Evolutionary conservation across 164 flowering plant genomes (phyloP), one percentile per base, ranked within the genome.

Genomic region (Macadamia tetraphylla): DNA sequence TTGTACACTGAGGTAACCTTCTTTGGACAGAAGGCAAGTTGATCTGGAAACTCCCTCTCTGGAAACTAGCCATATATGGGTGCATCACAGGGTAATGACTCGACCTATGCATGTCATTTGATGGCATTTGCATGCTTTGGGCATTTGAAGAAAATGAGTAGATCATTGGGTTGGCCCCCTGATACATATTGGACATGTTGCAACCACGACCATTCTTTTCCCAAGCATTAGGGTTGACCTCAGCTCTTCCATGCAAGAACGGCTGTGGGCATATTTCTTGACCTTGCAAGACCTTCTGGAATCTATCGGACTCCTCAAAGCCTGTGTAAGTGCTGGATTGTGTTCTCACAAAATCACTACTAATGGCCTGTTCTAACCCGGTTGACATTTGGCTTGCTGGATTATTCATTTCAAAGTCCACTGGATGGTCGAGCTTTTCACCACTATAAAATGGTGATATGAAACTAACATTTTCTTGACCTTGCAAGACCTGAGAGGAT

Each of bases 401-500:
- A 56, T 74, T 62, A 63, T 61, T 84, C 77, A 77, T 71, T 70
- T 77, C 81, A 74, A 87, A 83, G 67, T 74, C 88, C 58, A 76
- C 74, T 53, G 71, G 70, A 65, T 73, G 84, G 81, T 78, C 83
- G 58, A 79, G 64, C 60, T 63, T 74, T 73, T 87, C 89, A 79
- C 84, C 46, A 57, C 86, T 82, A 71, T 78, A 71, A 29, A 76
- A 67, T 72, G 86, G 84, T 84, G 90, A 83, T 63, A 75, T 66
- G 43, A 82, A 83, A 82, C 86, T 83, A 56, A 82, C 49, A 72
- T 86, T 91, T 91, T 94, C 98, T 94, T 91, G 97, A 94, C 98
- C 98, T 94, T 91, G 98, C 97, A 94, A 94, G 98, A 94, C 96
- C 98, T 94, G 83, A 73, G 88, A 81, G 87, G 92, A 87, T 85